These are phyloP conservation scores for Solanum hybrid DNA, from an alignment of 305 asterid genomes.

Conservation along the genomic window DNA sequence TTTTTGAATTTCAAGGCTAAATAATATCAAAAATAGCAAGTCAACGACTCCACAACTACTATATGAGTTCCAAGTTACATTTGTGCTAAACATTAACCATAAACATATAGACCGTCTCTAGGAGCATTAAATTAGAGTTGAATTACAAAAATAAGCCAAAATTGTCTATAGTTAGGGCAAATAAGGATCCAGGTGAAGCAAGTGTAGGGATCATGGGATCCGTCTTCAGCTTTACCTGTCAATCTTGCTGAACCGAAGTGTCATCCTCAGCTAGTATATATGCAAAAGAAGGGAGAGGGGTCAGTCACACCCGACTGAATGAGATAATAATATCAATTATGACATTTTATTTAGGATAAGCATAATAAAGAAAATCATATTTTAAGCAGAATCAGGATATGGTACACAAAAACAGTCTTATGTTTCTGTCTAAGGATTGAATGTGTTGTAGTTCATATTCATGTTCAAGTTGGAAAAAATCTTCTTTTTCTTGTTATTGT, in stretches of 20 bases:
- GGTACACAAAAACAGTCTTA: neutral
- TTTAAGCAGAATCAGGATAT: neutral
- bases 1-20: neutral
- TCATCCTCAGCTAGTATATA: neutral
- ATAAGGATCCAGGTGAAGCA: neutral
- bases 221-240: neutral
- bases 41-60: neutral
- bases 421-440: neutral
- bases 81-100: neutral
- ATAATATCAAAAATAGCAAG: neutral
- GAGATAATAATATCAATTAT: neutral
- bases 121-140: neutral
- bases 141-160: neutral
- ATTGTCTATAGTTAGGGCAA: neutral
- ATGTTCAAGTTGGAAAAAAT: neutral
- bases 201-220: neutral
- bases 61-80: neutral
- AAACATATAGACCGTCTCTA: neutral
- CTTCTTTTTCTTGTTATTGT: neutral
- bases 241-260: neutral
- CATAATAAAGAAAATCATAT: neutral
- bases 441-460: neutral
- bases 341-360: neutral
- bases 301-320: neutral
- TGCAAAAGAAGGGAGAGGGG: neutral